These are phyloP conservation scores for Xylaria palmicola DNA, from an alignment of 495 filamentous ascomycete genomes.

Conservation along the genomic window DNA sequence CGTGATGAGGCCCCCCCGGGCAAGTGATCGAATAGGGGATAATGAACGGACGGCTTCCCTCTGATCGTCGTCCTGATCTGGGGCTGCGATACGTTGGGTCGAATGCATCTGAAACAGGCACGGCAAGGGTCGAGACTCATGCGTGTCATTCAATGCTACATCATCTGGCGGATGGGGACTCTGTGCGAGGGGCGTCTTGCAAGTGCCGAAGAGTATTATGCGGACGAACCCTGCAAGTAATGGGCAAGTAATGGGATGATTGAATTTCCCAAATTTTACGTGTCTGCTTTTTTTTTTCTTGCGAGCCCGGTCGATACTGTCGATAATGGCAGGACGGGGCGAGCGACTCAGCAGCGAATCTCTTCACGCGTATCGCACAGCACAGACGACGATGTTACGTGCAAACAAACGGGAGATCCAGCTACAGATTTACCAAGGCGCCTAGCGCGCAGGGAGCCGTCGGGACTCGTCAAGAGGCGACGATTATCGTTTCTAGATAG, in stretches of 20 bases:
- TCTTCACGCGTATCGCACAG: too few relatives aligned
- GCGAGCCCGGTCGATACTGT: too few relatives aligned
- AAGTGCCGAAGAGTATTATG: slow-evolving; percentile 1
- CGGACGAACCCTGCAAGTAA: slow-evolving; percentile 11
- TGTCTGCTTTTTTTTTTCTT: neutral
- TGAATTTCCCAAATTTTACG: too few relatives aligned
- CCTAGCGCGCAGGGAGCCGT: neutral
- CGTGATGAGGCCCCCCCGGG: too few relatives aligned
- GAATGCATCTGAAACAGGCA: slow-evolving; percentile 30
- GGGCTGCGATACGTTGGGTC: slow-evolving; percentile 20
- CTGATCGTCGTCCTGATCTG: slow-evolving; percentile 20
- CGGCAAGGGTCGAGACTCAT: slow-evolving; percentile 6
- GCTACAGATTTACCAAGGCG: too few relatives aligned
- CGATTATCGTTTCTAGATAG: neutral
- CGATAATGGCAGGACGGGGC: too few relatives aligned
- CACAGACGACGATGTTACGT: too few relatives aligned
- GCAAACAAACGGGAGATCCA: too few relatives aligned
- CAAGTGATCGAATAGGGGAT: too few relatives aligned
- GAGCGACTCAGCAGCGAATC: too few relatives aligned
- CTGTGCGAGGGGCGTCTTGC: neutral
- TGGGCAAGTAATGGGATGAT: slow-evolving; percentile 4
- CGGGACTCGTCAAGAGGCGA: neutral
- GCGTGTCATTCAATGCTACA: neutral
- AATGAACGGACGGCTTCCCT: slow-evolving; percentile 10
- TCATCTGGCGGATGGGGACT: neutral